Evolutionary conservation across 129 eudicot species (phyloP).

Genomic region (Sambucus nigra): DNA sequence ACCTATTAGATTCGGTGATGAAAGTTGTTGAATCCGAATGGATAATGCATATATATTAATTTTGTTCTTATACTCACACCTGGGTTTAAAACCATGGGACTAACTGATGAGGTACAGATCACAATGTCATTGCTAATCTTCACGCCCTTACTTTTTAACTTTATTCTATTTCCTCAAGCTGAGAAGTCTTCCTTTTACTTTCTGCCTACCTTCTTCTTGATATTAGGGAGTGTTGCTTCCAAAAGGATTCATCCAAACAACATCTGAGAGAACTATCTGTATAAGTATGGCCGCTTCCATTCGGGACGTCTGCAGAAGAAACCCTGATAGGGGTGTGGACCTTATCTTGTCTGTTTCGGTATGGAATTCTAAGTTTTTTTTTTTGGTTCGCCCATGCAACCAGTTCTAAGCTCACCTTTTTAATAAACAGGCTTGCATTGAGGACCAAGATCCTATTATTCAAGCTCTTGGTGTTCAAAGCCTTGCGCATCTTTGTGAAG

Average conservation of each 20-base stretch:
- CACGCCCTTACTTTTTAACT: neutral
- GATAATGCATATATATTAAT: too few species aligned
- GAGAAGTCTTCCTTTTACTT: slow-evolving; percentile 3
- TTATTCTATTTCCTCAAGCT: neutral
- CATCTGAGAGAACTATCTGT: slow-evolving; percentile 44
- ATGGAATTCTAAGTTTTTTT: slow-evolving; percentile 19
- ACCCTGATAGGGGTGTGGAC: slow-evolving; percentile 97
- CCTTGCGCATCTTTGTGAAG: slow-evolving; percentile 95
- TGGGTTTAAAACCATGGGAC: neutral
- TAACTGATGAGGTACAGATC: neutral
- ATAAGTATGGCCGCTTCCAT: slow-evolving; percentile 77
- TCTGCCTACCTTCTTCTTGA: slow-evolving; percentile 8
- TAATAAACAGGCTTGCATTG: slow-evolving; percentile 70
- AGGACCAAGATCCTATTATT: slow-evolving; percentile 52
- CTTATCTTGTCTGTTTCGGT: slow-evolving; percentile 87
- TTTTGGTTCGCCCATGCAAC: neutral
- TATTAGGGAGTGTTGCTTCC: slow-evolving; percentile 71
- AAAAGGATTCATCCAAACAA: slow-evolving; percentile 36
- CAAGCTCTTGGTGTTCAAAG: slow-evolving; percentile 82
- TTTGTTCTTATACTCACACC: too few species aligned
- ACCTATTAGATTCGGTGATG: neutral
- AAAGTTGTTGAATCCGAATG: too few species aligned
- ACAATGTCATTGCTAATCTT: neutral
- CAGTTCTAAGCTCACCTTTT: slow-evolving; percentile 8
- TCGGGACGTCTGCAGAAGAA: slow-evolving; percentile 72